Evolutionary conservation across 1,284 basidiomycete genomes (phyloP).

Genomic region (Coniferiporia sulphurascens): DNA sequence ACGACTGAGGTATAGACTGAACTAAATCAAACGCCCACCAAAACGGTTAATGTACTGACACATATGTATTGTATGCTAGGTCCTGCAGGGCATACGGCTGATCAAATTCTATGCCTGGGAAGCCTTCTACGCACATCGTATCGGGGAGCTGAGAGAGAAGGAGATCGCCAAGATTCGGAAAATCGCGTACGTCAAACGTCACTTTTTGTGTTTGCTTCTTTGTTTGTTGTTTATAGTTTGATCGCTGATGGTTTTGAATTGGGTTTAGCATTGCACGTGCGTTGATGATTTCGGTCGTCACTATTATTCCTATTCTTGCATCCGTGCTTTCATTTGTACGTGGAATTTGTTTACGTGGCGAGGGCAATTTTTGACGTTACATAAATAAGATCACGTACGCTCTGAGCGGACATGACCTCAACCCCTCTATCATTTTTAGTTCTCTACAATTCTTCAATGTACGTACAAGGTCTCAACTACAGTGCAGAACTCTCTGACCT

Average conservation of each 20-base stretch:
- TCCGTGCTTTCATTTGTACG: constrained; percentile 69
- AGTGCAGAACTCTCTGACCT: not conserved
- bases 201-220: constrained; percentile 15
- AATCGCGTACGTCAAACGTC: constrained; percentile 38
- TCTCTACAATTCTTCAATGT: constrained; percentile 75
- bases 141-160: constrained; percentile 43
- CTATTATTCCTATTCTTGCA: constrained; percentile 62
- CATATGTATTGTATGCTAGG: constrained; percentile 28
- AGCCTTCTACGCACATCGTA: constrained; percentile 52
- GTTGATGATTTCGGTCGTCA: constrained; percentile 49
- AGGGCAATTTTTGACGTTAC: not conserved
- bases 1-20: constrained; percentile 44
- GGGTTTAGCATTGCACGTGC: constrained; percentile 45
- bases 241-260: not conserved
- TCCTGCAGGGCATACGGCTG: constrained; percentile 58
- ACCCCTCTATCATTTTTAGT: constrained; percentile 69
- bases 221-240: constrained; percentile 17
- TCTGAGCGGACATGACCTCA: constrained; percentile 57
- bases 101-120: constrained; percentile 64
- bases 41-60: not conserved
- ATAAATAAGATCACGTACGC: constrained; percentile 61
- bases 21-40: not conserved
- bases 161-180: constrained; percentile 50
- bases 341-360: not conserved
- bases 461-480: constrained; percentile 22